phyloP scores from a whole-genome alignment of 164 flowering plant species.

The Vitis amurensis region DNA sequence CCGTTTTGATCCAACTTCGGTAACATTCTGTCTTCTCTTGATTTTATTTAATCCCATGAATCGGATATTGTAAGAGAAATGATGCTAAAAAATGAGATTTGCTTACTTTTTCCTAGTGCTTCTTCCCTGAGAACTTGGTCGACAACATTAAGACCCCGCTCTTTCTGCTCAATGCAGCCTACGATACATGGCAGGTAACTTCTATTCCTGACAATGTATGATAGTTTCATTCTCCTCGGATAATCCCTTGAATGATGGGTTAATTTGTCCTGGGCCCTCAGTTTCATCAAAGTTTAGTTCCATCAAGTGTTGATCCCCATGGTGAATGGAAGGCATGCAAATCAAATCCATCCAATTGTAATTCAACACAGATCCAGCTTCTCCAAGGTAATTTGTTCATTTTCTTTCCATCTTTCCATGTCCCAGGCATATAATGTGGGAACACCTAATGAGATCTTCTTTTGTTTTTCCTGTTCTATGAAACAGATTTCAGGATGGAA shows the following conservation, averaged over 20 bases:
- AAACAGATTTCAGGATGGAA: conserved; percentile 75
- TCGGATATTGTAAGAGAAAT: neutral
- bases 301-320: conserved; percentile 73
- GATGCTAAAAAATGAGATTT: neutral
- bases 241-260: conserved; percentile 4
- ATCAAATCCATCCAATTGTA: conserved; percentile 51
- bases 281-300: conserved; percentile 76
- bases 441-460: neutral
- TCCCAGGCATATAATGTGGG: neutral
- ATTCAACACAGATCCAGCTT: conserved; percentile 61
- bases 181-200: conserved; percentile 78
- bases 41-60: neutral
- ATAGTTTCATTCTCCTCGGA: conserved; percentile 12
- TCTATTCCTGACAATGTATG: neutral
- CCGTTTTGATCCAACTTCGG: conserved; percentile 69
- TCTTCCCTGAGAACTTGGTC: conserved; percentile 70
- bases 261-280: conserved; percentile 19
- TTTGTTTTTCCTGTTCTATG: conserved; percentile 1
- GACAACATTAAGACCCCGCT: conserved; percentile 52
- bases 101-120: conserved; percentile 54
- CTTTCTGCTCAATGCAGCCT: conserved; percentile 71
- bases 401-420: neutral
- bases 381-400: conserved; percentile 54
- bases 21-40: conserved; percentile 22
- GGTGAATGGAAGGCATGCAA: conserved; percentile 67